Conservation (phyloP, 192 early-diverging fungal species). For the Globomyces pollinis-pini region DNA sequence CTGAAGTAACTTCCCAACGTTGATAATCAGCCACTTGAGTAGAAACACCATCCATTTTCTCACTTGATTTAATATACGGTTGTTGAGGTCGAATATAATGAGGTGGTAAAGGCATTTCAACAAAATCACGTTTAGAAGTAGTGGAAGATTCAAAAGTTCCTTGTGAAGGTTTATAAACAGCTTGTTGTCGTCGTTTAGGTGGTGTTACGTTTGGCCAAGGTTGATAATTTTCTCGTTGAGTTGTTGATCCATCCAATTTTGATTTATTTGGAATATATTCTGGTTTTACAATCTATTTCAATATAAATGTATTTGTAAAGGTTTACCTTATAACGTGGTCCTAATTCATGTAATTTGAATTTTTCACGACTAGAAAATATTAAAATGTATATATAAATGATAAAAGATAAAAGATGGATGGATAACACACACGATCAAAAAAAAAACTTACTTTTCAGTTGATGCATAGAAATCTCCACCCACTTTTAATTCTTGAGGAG, state of each 20-base stretch:
- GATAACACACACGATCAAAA: too few relatives aligned
- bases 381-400: not conserved
- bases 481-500: slow-evolving; percentile 31
- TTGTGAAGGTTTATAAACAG: slow-evolving; percentile 14
- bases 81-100: slow-evolving; percentile 18
- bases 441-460: slow-evolving; percentile 31
- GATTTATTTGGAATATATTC: slow-evolving; percentile 22
- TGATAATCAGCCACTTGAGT: slow-evolving; percentile 27
- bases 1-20: slow-evolving; percentile 19
- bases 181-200: slow-evolving; percentile 4
- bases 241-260: slow-evolving; percentile 29
- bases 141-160: slow-evolving; percentile 33
- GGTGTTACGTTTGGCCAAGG: slow-evolving; percentile 20
- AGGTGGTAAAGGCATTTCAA: slow-evolving; percentile 16
- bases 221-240: slow-evolving; percentile 33
- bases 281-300: not conserved
- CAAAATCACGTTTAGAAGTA: slow-evolving; percentile 30
- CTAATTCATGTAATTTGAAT: slow-evolving; percentile 25
- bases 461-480: slow-evolving; percentile 34
- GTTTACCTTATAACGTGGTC: slow-evolving; percentile 20
- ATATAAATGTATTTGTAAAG: slow-evolving; percentile 17
- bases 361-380: slow-evolving; percentile 38
- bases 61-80: slow-evolving; percentile 27
- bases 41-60: slow-evolving; percentile 29
- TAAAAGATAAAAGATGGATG: not conserved